phyloP scores from a whole-genome alignment of 2,329 filamentous ascomycete genomes.

The Chaetomium sp. region DNA sequence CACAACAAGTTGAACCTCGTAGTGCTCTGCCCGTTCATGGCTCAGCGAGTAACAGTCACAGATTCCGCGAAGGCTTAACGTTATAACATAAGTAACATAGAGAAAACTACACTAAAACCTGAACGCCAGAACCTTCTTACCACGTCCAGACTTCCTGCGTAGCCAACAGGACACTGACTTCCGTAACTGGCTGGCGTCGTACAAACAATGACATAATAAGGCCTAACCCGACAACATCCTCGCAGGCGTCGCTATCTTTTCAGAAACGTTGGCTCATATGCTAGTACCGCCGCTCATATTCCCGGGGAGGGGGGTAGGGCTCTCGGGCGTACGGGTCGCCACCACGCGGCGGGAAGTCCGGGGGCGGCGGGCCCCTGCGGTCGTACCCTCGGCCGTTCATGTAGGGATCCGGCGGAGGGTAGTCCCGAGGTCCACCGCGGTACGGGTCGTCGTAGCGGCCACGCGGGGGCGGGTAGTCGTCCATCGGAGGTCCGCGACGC shows the following conservation, averaged over 20 bases:
- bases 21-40: no score
- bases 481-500: constrained; percentile 68
- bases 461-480: constrained; percentile 73
- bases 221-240: background rate
- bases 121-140: background rate
- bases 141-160: background rate
- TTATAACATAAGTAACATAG: background rate
- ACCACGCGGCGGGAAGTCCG: constrained; percentile 49
- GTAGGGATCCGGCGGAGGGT: constrained; percentile 64
- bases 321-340: constrained; percentile 41
- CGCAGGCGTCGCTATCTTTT: background rate
- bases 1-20: background rate
- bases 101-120: background rate
- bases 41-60: background rate
- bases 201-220: background rate
- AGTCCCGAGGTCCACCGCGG: constrained; percentile 58
- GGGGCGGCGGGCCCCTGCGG: constrained; percentile 50
- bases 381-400: constrained; percentile 61
- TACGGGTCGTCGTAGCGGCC: constrained; percentile 78
- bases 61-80: background rate
- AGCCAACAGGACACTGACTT: background rate
- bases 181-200: background rate
- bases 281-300: constrained; percentile 40
- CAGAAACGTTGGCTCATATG: background rate
- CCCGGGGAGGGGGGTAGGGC: constrained; percentile 32